Evolutionary conservation across 768 basidiomycete genomes (phyloP).

Genomic region (Tulasnella sp.): DNA sequence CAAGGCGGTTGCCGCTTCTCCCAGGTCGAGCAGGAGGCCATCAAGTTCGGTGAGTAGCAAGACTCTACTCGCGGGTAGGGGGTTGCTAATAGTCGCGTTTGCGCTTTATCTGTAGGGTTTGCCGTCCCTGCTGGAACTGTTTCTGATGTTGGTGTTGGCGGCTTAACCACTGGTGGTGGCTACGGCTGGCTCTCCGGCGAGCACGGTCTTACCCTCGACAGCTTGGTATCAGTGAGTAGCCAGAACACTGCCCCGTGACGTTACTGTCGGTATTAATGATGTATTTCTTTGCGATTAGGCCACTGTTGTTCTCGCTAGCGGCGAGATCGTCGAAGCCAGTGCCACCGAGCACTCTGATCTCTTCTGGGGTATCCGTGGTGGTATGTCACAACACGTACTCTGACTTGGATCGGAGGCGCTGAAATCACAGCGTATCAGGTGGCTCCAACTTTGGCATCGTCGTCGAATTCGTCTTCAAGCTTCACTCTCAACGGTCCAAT

Average conservation of each 20-base stretch:
- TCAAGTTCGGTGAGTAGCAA: conserved; percentile 17
- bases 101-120: background rate
- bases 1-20: conserved; percentile 19
- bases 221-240: conserved; percentile 32
- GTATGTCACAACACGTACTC: background rate
- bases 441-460: conserved; percentile 41
- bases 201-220: conserved; percentile 33
- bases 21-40: conserved; percentile 17
- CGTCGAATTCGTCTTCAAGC: conserved; percentile 43
- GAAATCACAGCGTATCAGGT: conserved; percentile 13
- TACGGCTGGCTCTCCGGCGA: conserved; percentile 48
- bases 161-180: conserved; percentile 52
- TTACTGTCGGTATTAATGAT: background rate
- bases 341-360: conserved; percentile 31
- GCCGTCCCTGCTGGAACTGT: conserved; percentile 15
- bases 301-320: conserved; percentile 30
- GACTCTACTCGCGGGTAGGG: conserved; percentile 32
- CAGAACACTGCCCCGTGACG: background rate
- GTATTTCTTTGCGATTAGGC: background rate
- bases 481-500: conserved; percentile 47
- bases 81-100: background rate
- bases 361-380: conserved; percentile 34
- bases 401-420: background rate
- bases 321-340: conserved; percentile 28
- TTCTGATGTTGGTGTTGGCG: conserved; percentile 20